A percentile compares a stretch with the other conserved stretches of the same genome.
phyloP scores from a whole-genome alignment of 257 asterid species.

The Schizonepeta tenuifolia region DNA sequence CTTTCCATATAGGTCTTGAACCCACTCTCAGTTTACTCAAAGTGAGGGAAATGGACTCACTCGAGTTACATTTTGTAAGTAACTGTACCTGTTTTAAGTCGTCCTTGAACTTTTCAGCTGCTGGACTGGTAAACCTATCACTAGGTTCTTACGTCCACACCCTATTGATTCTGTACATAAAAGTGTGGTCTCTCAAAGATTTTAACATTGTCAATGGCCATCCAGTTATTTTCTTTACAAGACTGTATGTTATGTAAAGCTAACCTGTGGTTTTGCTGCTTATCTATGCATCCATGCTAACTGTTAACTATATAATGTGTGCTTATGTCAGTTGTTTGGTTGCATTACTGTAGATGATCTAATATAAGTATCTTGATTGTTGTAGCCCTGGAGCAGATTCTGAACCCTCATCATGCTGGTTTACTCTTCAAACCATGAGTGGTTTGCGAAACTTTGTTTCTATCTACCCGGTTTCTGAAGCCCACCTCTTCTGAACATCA shows the following conservation, averaged over 20 bases:
- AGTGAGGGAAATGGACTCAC: not conserved
- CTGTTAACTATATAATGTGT: too few species aligned
- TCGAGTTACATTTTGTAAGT: not conserved
- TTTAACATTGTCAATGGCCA: too few species aligned
- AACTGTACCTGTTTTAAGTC: not conserved
- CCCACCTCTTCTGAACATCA: constrained; percentile 18
- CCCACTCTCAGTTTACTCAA: not conserved
- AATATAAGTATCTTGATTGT: not conserved
- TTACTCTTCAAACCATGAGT: not conserved
- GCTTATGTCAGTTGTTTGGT: not conserved
- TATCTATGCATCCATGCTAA: too few species aligned
- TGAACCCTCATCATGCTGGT: not conserved
- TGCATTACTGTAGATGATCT: not conserved
- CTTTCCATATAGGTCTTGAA: not conserved
- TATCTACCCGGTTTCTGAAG: not conserved
- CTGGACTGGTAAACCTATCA: not conserved
- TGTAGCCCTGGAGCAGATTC: not conserved
- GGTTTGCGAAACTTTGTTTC: not conserved
- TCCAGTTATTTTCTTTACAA: too few species aligned
- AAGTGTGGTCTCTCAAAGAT: too few species aligned
- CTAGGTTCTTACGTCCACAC: not conserved
- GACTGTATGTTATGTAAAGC: too few species aligned
- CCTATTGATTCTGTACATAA: not conserved
- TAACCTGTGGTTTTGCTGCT: too few species aligned
- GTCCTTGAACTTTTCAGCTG: not conserved